Evolutionary conservation across 768 basidiomycete genomes (phyloP).

Genomic region (Kwoniella sp.): DNA sequence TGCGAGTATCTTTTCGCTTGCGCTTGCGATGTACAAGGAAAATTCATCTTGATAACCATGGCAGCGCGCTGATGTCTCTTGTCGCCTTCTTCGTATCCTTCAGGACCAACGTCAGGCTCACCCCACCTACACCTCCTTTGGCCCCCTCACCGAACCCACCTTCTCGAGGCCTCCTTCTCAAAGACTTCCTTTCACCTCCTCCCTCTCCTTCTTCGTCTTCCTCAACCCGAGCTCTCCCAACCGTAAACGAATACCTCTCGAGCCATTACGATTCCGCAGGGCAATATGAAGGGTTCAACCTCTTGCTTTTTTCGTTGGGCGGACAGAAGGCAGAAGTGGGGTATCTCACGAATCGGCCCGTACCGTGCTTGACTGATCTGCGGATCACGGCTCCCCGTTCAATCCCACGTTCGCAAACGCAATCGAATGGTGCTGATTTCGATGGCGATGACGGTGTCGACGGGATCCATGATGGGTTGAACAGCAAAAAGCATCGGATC

Average conservation of each 20-base stretch:
- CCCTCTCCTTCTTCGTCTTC: neutral
- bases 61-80: too few species aligned
- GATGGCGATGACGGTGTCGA: too few species aligned
- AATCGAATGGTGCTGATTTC: too few species aligned
- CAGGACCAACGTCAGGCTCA: slow-evolving; percentile 41
- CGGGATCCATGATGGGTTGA: too few species aligned
- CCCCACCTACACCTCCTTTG: slow-evolving; percentile 20
- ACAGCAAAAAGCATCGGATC: neutral
- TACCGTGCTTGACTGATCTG: slow-evolving; percentile 12
- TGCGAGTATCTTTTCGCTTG: too few species aligned
- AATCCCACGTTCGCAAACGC: too few species aligned
- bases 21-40: too few species aligned
- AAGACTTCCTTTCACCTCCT: slow-evolving; percentile 41
- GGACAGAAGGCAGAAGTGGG: slow-evolving; percentile 26
- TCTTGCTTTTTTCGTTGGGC: slow-evolving; percentile 48
- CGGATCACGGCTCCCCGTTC: slow-evolving; percentile 1
- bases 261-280: slow-evolving; percentile 20
- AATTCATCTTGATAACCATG: too few species aligned
- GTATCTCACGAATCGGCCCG: slow-evolving; percentile 44
- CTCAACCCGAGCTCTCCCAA: neutral
- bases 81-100: neutral
- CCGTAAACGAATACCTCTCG: slow-evolving; percentile 36
- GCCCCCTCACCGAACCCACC: slow-evolving; percentile 29
- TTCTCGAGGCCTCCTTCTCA: slow-evolving; percentile 52
- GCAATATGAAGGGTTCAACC: slow-evolving; percentile 56